Evolutionary conservation across 768 basidiomycete genomes (phyloP), one percentile per base, ranked within the genome.

Genomic region (Saitozyma sp.): DNA sequence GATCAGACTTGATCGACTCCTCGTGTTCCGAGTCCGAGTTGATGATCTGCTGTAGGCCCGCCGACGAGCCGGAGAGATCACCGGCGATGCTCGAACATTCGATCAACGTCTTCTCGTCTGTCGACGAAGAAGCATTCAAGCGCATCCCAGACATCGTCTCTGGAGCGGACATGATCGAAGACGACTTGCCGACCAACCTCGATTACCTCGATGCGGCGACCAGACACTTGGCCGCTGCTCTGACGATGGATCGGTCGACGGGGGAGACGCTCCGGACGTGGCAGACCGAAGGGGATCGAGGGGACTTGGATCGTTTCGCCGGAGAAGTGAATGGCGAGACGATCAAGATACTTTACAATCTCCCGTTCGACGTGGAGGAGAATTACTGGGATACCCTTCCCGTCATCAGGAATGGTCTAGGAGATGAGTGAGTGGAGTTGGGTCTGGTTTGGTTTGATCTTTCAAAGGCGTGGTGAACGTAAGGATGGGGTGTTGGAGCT

Each of bases 131-230:
- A 42, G 90, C 92, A 1, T 96, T 95, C 81, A 84, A 82, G 54
- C 82, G 81, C 49, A 74, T 87, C 8, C 91, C 91, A 2, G 88
- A 91, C 66, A 82, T 95, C 48, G 88, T 89, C 19, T 84, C 86
- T 9, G 84, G 87, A 9, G 87, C 90, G 13, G 95, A 97, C 78
- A 87, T 96, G 86, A 88, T 98, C 60, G 82, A 83, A 40, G 95
- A 98, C 70, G 93, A 98, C 76, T 82, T 98, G 9, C 95, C 95
- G 0, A 89, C 84, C 19, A 95, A 98, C 76, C 80, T 83, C 52
- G 90, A 93, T 73, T 98, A 94, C 72, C 82, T 98, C 51, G 91
- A 92, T 66, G 86, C 85, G 56, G 88, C 90, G 3, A 90, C 91
- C 66, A 87, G 89, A 46, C 51, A 61, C 14, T 14, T 56, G 7